Conservation (phyloP, 345 rosid species). For the Hypericum androsaemum region DNA sequence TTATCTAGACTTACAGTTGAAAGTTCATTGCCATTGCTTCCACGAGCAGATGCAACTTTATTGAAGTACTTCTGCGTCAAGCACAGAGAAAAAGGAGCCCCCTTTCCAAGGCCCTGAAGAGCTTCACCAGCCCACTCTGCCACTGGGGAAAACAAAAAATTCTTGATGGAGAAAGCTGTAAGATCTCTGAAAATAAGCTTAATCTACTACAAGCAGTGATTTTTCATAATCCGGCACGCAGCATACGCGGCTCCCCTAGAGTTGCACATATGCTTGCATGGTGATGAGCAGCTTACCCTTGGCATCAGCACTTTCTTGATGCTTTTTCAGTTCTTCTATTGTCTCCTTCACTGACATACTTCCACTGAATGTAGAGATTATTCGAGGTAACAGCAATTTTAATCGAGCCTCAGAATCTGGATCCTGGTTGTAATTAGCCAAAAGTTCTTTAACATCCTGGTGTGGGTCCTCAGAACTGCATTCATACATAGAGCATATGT, state of each 20-base stretch:
- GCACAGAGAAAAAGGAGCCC: slow-evolving; percentile 89
- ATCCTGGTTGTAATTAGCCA: slow-evolving; percentile 43
- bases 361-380: slow-evolving; percentile 49
- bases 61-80: slow-evolving; percentile 64
- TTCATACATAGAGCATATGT: slow-evolving; percentile 1
- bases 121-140: slow-evolving; percentile 82
- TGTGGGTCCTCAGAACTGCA: slow-evolving; percentile 66
- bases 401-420: slow-evolving; percentile 56
- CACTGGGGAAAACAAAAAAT: slow-evolving; percentile 30
- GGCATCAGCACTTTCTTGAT: slow-evolving; percentile 49
- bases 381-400: slow-evolving; percentile 59
- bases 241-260: neutral
- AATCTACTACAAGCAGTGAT: neutral
- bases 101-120: slow-evolving; percentile 67
- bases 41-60: slow-evolving; percentile 56
- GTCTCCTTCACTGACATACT: slow-evolving; percentile 55
- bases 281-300: slow-evolving; percentile 34
- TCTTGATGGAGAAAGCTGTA: neutral
- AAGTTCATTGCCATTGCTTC: slow-evolving; percentile 41
- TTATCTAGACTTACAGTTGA: slow-evolving; percentile 41
- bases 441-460: slow-evolving; percentile 38
- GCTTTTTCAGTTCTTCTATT: slow-evolving; percentile 52
- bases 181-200: neutral
- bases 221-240: neutral
- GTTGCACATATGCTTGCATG: neutral